These are phyloP conservation scores for Gaillardinia entomophila DNA, from an alignment of 805 yeast genomes.

Conservation along the genomic window DNA sequence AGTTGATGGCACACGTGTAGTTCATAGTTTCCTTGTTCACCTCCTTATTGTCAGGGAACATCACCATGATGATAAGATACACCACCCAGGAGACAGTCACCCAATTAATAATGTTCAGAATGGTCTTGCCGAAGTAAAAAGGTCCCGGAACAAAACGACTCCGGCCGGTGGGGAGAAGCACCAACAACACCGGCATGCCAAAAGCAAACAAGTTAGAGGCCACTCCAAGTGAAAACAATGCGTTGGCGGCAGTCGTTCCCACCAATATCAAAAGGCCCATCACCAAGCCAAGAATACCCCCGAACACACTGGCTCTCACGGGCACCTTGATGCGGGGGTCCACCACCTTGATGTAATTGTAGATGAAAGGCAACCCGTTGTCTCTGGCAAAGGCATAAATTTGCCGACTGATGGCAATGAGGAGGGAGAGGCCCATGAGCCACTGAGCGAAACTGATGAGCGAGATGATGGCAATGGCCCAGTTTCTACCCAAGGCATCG, in stretches of 20 bases:
- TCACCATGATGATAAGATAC: constrained; percentile 50
- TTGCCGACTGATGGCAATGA: constrained; percentile 23
- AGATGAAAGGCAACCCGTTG: constrained; percentile 22
- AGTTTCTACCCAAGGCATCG: constrained; percentile 23
- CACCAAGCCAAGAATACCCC: constrained; percentile 27
- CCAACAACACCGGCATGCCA: constrained; percentile 36
- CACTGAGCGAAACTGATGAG: constrained; percentile 24
- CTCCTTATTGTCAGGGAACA: constrained; percentile 50
- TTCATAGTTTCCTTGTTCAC: constrained; percentile 53
- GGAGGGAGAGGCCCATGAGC: constrained; percentile 26
- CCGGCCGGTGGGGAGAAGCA: constrained; percentile 42
- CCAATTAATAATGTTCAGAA: constrained; percentile 41
- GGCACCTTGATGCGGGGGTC: constrained; percentile 57
- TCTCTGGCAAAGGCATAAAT: constrained; percentile 28
- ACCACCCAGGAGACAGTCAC: constrained; percentile 44
- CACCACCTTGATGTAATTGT: constrained; percentile 37
- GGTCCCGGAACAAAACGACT: constrained; percentile 58
- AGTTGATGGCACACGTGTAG: constrained; percentile 60
- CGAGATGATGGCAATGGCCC: constrained; percentile 25
- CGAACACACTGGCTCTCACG: constrained; percentile 48
- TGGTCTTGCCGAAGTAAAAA: constrained; percentile 51
- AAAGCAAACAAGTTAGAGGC: constrained; percentile 40
- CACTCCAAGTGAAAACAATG: constrained; percentile 37
- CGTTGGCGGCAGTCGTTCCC: constrained; percentile 38
- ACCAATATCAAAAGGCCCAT: constrained; percentile 35